These are phyloP conservation scores for Lyophyllum shimeji DNA, from an alignment of 768 basidiomycete species.

Conservation along the genomic window DNA sequence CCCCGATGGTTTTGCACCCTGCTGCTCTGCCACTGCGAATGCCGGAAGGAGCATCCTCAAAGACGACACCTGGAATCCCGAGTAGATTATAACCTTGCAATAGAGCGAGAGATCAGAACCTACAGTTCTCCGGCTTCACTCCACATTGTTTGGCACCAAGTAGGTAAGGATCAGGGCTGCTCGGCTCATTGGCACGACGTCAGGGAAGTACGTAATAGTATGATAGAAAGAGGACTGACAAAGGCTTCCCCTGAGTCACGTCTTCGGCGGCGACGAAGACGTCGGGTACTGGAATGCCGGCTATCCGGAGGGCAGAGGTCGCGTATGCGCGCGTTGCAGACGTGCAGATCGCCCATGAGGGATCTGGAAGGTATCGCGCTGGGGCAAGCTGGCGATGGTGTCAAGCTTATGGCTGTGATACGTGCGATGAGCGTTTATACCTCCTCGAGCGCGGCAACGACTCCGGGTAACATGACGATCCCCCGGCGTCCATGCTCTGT, in stretches of 20 bases:
- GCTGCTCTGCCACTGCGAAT: conserved; percentile 77
- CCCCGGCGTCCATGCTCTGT: conserved; percentile 52
- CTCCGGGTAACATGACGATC: conserved; percentile 76
- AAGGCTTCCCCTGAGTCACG: conserved; percentile 80
- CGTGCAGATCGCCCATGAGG: conserved; percentile 87
- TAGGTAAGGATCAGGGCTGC: conserved; percentile 87
- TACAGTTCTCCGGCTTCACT: conserved; percentile 62
- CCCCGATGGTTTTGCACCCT: conserved; percentile 80
- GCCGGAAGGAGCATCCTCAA: conserved; percentile 91
- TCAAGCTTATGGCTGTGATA: background rate
- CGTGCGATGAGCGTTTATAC: conserved; percentile 32
- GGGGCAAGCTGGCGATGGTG: conserved; percentile 32
- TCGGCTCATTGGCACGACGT: background rate
- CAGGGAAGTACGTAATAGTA: conserved; percentile 5
- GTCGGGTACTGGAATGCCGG: conserved; percentile 68
- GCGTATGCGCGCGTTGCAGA: conserved; percentile 82
- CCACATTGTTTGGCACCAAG: conserved; percentile 75
- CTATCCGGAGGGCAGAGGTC: conserved; percentile 61
- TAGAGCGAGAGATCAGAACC: conserved; percentile 15
- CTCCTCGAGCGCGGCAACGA: conserved; percentile 53
- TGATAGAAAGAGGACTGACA: conserved; percentile 32
- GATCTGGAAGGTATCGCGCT: conserved; percentile 44
- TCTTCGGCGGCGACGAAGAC: conserved; percentile 84
- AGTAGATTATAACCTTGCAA: conserved; percentile 4
- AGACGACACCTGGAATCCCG: conserved; percentile 63